Evolutionary conservation across 23 red algal species (phyloP), one percentile per base, ranked within the genome.

Genomic region (Gracilaria caudata): DNA sequence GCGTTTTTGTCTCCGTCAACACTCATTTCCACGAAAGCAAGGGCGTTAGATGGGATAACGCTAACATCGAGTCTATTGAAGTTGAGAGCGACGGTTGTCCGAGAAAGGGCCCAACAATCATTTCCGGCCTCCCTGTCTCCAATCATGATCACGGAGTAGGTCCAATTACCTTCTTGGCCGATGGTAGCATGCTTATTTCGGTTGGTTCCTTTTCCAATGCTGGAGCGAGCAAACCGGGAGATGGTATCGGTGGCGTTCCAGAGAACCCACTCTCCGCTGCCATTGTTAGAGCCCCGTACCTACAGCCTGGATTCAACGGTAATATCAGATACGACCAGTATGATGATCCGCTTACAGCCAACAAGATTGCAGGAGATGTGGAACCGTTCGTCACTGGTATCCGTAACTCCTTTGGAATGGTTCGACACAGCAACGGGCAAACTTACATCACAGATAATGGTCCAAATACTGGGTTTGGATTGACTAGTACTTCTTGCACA

Each of bases 391-490:
- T 72, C 14, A 68, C 81, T 19, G 90, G 90, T 9, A 39, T 85
- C 26, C 78, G 90, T 13, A 93, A 93, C 36, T 63, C 33, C 57
- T 86, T 93, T 71, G 72, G 80, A 28, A 53, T 93, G 5, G 37
- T 80, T n/a, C 56, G 49, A 26, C 80, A 85, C 40, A 68, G 68
- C 34, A 86, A 84, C 57, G 80, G 66, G 0, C 58, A 78, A 26
- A 78, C 83, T 23, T 93, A 93, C 80, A 60, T 66, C 26, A 86
- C 90, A 20, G 78, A 84, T 29, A 93, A 93, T 36, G 81, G 90
- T 35, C 68, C 90, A 12, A 86, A 86, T 43, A 45, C 33, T 51
- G 90, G 81, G 7, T 93, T 86, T 57, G 90, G 90, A 53, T 0
- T 51, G 2, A 77, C 53, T 38, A 83, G 78, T 73, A 55, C 51